Evolutionary conservation across 192 early-diverging fungal species (phyloP).

Genomic region (Coemansia pectinata): DNA sequence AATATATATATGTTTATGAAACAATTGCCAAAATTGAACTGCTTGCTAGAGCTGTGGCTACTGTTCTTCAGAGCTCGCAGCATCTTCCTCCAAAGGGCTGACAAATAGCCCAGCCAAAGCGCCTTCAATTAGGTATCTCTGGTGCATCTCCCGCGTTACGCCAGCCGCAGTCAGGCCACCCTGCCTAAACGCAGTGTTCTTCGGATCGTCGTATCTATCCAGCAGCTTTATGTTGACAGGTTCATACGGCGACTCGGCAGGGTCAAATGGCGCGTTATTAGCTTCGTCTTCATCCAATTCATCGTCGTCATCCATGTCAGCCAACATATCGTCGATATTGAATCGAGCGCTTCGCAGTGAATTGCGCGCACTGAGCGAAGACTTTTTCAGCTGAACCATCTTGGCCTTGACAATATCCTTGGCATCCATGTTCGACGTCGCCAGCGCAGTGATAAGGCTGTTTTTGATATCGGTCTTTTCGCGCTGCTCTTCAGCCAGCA

Average conservation of each 20-base stretch:
- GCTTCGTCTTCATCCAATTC: constrained; percentile 24
- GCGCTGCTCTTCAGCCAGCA: constrained; percentile 71
- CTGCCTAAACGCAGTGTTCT: constrained; percentile 40
- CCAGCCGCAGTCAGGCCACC: constrained; percentile 42
- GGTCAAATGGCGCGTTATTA: constrained; percentile 36
- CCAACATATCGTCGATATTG: constrained; percentile 35
- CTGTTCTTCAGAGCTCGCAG: neutral
- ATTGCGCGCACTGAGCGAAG: constrained; percentile 38
- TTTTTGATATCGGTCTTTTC: constrained; percentile 66
- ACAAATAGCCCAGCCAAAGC: constrained; percentile 52
- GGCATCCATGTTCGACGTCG: constrained; percentile 48
- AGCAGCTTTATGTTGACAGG: constrained; percentile 30
- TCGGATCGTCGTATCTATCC: constrained; percentile 37
- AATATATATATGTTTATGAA: neutral
- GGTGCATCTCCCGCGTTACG: constrained; percentile 54
- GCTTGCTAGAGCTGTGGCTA: neutral
- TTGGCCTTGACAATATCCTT: constrained; percentile 49
- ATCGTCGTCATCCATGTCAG: constrained; percentile 21
- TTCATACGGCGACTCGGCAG: constrained; percentile 47
- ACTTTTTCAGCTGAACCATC: constrained; percentile 47
- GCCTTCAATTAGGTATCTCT: constrained; percentile 47
- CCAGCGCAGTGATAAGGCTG: constrained; percentile 73
- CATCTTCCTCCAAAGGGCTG: constrained; percentile 15
- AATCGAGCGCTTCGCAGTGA: constrained; percentile 23
- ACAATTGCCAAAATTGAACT: neutral